Base-by-base conservation (phyloP, 176 grass and related monocot genomes). In the Hyparrhenia diplandra region DNA sequence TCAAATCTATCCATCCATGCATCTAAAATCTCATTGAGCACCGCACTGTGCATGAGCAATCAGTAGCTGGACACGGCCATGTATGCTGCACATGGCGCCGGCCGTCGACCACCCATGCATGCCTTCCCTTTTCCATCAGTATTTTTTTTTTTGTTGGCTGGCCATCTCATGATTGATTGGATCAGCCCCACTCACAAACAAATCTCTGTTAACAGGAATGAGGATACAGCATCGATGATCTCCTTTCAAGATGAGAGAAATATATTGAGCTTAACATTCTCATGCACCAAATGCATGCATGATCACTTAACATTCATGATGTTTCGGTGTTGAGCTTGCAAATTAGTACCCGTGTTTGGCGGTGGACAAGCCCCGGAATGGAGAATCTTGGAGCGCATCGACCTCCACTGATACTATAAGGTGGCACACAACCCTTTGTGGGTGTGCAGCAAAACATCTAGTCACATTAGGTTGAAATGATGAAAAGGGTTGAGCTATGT, bases 11-110 rank as follows among this genome's bases (percentile, higher is more conserved):
- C 52, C n/a, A n/a, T n/a, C n/a, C 20, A 61, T 30, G 14, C 30
- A 75, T 27, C 31, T 55, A 35, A 47, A 74, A 64, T 80, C 69
- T 74, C 69, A 42, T 74, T 32, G 68, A 41, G 72, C 79, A 42
- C 85, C 52, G 79, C 79, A 71, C 85, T 82, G 85, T 82, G 64
- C 72, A 32, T 64, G 73, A 13, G 55, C 79, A 87, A 82, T 87
- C 85, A 87, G 54, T 82, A 69, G 64, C 51, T 62, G 61, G 85
- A 87, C 85, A 87, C 65, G 18, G 5, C 64, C 85, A 87, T 87
- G 73, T 54, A 87, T 77, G 41, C 2, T 17, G 85, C 85, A 82
- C 85, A 87, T 87, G 85, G 85, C 64, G 54, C 73, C 54, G 84
- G 59, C 34, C 84, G 68, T 86, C 84, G 76, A 66, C 79, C 68